These are phyloP conservation scores for Malassezia obtusa DNA, from an alignment of 1,284 basidiomycete genomes.

Conservation along the genomic window DNA sequence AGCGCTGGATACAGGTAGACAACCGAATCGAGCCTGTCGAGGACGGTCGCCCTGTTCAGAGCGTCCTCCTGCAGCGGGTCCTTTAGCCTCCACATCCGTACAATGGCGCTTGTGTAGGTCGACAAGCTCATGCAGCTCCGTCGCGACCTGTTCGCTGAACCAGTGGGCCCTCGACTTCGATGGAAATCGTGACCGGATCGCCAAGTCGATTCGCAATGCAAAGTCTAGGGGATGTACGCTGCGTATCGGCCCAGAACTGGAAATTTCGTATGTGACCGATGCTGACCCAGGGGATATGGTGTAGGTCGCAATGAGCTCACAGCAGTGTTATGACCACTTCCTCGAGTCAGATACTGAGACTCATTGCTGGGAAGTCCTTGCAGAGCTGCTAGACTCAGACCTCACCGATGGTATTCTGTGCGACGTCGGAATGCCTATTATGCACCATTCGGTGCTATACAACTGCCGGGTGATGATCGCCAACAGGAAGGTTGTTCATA, in stretches of 20 bases:
- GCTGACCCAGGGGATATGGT: slow-evolving; percentile 22
- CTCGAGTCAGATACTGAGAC: slow-evolving; percentile 37
- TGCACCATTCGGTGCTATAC: slow-evolving; percentile 94
- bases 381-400: slow-evolving; percentile 30
- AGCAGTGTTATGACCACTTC: slow-evolving; percentile 41
- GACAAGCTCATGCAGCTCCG: slow-evolving; percentile 16
- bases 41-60: slow-evolving; percentile 15
- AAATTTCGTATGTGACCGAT: slow-evolving; percentile 64
- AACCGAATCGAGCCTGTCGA: slow-evolving; percentile 15
- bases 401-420: slow-evolving; percentile 39
- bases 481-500: slow-evolving; percentile 74
- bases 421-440: slow-evolving; percentile 57
- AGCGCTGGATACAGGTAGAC: neutral
- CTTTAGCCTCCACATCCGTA: neutral
- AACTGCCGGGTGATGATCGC: slow-evolving; percentile 87
- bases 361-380: slow-evolving; percentile 44
- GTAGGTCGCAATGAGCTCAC: slow-evolving; percentile 8
- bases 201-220: slow-evolving; percentile 75
- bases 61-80: neutral
- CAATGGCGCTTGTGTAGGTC: slow-evolving; percentile 12
- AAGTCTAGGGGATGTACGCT: slow-evolving; percentile 80
- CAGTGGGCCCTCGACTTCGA: slow-evolving; percentile 95
- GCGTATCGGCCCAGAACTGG: slow-evolving; percentile 95
- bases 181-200: slow-evolving; percentile 69
- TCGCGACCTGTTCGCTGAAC: slow-evolving; percentile 66